Percentiles rank a stretch among this genome's conserved stretches.
These are phyloP conservation scores for Colletotrichum eleusines DNA, from an alignment of 2,329 filamentous ascomycete genomes.

Conservation along the genomic window DNA sequence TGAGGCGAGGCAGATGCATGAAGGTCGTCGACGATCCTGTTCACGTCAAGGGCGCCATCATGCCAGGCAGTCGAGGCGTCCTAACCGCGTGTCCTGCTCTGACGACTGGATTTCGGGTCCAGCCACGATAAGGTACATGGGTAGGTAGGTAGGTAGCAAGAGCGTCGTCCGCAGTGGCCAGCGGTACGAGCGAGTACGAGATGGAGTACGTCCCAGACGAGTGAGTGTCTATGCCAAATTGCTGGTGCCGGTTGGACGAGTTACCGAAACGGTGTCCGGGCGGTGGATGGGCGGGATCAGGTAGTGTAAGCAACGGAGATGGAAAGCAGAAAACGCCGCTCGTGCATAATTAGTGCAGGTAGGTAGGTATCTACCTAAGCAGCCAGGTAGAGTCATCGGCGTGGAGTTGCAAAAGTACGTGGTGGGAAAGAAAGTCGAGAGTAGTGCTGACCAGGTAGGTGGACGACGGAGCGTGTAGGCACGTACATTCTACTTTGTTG, in stretches of 20 bases:
- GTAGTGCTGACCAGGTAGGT: background rate
- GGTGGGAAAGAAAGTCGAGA: background rate
- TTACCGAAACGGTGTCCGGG: constrained; percentile 17
- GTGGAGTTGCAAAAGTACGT: constrained; percentile 15
- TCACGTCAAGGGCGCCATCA: background rate
- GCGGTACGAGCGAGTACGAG: no score
- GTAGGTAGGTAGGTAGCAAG: no score
- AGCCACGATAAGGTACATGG: background rate
- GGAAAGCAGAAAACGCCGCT: constrained; percentile 11
- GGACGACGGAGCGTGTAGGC: background rate
- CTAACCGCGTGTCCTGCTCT: no score
- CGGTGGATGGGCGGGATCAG: constrained; percentile 15
- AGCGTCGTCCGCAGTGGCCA: background rate
- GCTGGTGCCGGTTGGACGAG: background rate
- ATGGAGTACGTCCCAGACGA: background rate
- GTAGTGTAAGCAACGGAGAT: constrained; percentile 27
- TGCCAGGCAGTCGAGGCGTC: constrained; percentile 1
- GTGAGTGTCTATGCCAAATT: background rate
- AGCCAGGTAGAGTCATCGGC: constrained; percentile 25
- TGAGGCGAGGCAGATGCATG: background rate
- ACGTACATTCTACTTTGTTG: background rate
- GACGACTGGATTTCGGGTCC: background rate
- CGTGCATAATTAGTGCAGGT: constrained; percentile 16
- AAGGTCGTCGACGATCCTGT: background rate
- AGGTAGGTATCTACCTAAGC: no score